Conservation (phyloP, 2,329 filamentous ascomycete genomes). For the Colletotrichum sp. region DNA sequence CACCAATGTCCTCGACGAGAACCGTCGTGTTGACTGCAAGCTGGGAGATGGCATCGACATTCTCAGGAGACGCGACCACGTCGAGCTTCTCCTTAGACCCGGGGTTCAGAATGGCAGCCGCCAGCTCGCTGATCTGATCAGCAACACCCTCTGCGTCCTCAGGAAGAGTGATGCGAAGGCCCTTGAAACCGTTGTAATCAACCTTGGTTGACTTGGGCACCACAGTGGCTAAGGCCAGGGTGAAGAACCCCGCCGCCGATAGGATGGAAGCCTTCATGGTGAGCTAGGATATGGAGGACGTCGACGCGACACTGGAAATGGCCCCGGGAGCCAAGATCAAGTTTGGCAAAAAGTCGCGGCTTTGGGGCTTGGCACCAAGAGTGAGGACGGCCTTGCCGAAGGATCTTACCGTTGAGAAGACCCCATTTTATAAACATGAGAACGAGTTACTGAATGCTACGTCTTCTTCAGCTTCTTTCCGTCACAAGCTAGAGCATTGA, state of each 20-base stretch:
- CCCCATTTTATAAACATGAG: background rate
- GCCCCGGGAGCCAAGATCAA: background rate
- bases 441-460: too few relatives aligned
- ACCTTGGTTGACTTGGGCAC: conserved; percentile 4
- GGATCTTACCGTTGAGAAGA: background rate
- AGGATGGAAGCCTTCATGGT: conserved; percentile 13
- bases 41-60: conserved; percentile 30
- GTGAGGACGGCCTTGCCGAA: background rate
- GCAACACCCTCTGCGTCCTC: background rate
- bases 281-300: background rate
- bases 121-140: conserved; percentile 16
- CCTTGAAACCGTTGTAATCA: conserved; percentile 21
- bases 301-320: background rate
- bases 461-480: background rate
- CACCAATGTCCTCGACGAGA: conserved; percentile 33
- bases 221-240: background rate
- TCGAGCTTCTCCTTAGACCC: conserved; percentile 26
- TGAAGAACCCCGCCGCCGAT: background rate
- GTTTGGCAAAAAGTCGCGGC: background rate
- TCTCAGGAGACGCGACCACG: conserved; percentile 33
- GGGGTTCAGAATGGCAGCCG: background rate
- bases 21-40: conserved; percentile 33
- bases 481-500: background rate
- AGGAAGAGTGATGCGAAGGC: conserved; percentile 7
- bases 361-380: background rate